Conservation (phyloP, 139 green algal genomes). For the Pycnococcus provasolii region DNA sequence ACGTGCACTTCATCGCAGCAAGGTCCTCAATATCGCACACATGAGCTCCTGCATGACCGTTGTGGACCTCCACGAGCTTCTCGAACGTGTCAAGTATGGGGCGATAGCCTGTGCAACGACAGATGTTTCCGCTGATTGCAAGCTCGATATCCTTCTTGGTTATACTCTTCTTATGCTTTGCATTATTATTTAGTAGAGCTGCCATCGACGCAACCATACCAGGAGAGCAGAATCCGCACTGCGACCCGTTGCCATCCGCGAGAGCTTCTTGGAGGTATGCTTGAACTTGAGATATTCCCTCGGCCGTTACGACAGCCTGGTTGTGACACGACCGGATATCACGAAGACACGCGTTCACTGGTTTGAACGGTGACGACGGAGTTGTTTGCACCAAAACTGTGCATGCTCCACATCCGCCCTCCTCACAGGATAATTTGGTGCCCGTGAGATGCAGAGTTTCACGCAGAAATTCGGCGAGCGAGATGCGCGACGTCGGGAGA, state of each 20-base stretch:
- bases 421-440: conserved; percentile 24
- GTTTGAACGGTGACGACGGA: background rate
- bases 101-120: conserved; percentile 64
- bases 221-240: conserved; percentile 73
- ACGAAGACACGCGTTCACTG: conserved; percentile 57
- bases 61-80: too few relatives aligned
- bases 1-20: too few relatives aligned
- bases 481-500: conserved; percentile 3
- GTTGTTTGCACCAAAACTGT: conserved; percentile 34
- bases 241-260: conserved; percentile 29
- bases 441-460: conserved; percentile 16
- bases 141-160: conserved; percentile 10
- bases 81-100: conserved; percentile 50
- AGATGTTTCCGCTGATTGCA: conserved; percentile 31
- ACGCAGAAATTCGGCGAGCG: conserved; percentile 20
- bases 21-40: too few relatives aligned
- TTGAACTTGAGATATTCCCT: conserved; percentile 35
- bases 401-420: conserved; percentile 58
- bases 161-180: background rate
- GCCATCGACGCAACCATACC: conserved; percentile 37
- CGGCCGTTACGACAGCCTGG: conserved; percentile 41
- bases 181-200: background rate
- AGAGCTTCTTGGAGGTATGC: conserved; percentile 17
- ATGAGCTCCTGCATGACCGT: too few relatives aligned
- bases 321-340: conserved; percentile 43